phyloP scores from a whole-genome alignment of 257 asterid genomes.

The Pogostemon cablin region DNA sequence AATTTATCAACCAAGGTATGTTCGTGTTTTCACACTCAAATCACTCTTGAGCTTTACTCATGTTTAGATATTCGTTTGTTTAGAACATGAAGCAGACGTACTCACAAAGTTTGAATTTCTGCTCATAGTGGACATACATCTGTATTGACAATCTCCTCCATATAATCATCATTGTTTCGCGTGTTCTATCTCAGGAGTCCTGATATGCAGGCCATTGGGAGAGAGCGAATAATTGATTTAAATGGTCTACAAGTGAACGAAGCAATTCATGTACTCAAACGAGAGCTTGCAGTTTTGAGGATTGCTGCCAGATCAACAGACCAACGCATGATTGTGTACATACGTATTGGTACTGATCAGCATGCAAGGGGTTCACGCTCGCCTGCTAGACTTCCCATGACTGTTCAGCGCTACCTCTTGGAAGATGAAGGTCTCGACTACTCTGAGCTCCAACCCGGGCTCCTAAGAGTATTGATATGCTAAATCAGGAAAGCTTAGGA shows the following conservation, averaged over 20 bases:
- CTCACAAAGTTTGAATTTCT: background rate
- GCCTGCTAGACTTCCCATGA: slow-evolving; percentile 69
- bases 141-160: background rate
- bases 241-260: slow-evolving; percentile 81
- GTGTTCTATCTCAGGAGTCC: slow-evolving; percentile 53
- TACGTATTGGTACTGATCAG: slow-evolving; percentile 59
- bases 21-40: slow-evolving; percentile 1
- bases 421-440: slow-evolving; percentile 82
- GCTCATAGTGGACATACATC: too few relatives aligned
- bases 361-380: slow-evolving; percentile 66
- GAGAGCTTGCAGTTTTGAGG: slow-evolving; percentile 66
- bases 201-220: slow-evolving; percentile 53
- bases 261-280: slow-evolving; percentile 76
- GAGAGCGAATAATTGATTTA: slow-evolving; percentile 81
- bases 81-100: background rate
- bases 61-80: slow-evolving; percentile 1
- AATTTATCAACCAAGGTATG: slow-evolving; percentile 71
- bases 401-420: slow-evolving; percentile 76
- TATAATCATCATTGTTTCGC: background rate
- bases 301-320: slow-evolving; percentile 72
- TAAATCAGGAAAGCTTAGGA: slow-evolving; percentile 45
- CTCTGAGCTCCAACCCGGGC: slow-evolving; percentile 82
- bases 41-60: background rate
- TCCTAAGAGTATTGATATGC: slow-evolving; percentile 62
- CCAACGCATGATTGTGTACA: slow-evolving; percentile 64